phyloP scores from a whole-genome alignment of 2,329 filamentous ascomycete genomes.

The Drechslerella coelobrocha region DNA sequence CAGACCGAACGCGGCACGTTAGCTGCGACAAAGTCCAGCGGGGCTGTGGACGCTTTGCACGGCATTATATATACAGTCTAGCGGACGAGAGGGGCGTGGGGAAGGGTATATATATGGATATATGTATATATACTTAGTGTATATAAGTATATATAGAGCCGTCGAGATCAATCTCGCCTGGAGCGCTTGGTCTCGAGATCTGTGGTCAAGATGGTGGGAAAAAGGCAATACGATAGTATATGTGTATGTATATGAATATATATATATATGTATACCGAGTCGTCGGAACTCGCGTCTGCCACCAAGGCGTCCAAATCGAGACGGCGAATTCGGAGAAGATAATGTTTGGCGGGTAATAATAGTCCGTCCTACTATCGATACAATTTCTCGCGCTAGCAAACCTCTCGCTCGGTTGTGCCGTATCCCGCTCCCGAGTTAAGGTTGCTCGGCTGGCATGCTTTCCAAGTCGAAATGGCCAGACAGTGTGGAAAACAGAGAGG shows the following conservation, averaged over 20 bases:
- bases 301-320: background rate
- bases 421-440: constrained; percentile 3
- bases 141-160: background rate
- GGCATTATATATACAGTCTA: constrained; percentile 23
- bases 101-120: background rate
- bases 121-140: background rate
- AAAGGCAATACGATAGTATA: background rate
- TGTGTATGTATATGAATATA: background rate
- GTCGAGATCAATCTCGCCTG: background rate
- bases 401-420: constrained; percentile 6
- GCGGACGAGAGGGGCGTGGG: background rate
- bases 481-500: no score
- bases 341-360: background rate
- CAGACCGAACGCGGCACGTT: constrained; percentile 27
- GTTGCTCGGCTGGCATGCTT: no score
- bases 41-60: constrained; percentile 25
- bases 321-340: constrained; percentile 2
- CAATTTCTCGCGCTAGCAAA: constrained; percentile 1
- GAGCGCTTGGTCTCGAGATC: background rate
- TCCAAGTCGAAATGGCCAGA: no score
- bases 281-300: background rate
- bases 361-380: constrained; percentile 5
- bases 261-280: background rate
- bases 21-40: constrained; percentile 15
- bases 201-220: background rate